Conservation (phyloP, 371 early-diverging fungal species). For the Catenaria anguillulae region DNA sequence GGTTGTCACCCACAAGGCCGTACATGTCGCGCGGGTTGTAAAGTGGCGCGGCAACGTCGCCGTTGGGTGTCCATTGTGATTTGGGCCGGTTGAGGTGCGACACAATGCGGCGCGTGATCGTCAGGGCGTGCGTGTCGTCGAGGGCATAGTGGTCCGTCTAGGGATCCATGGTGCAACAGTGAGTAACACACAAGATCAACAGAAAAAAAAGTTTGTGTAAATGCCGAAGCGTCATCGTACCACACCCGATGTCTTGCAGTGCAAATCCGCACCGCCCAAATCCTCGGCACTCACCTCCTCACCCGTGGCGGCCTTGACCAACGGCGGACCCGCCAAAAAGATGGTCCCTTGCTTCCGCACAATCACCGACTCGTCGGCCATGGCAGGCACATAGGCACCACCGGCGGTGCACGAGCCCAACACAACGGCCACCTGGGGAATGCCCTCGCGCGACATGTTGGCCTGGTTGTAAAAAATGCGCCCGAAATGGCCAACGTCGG, state of each 20-base stretch:
- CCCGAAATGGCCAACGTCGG: conserved; percentile 95
- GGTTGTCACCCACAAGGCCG: conserved; percentile 90
- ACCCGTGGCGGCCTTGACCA: conserved; percentile 94
- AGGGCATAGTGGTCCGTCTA: conserved; percentile 82
- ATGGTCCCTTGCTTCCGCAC: conserved; percentile 93
- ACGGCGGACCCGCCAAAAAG: conserved; percentile 91
- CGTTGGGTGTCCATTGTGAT: conserved; percentile 24
- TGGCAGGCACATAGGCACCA: conserved; percentile 96
- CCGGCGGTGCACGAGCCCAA: conserved; percentile 96
- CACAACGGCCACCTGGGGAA: conserved; percentile 92
- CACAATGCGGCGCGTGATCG: conserved; percentile 70
- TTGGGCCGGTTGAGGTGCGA: conserved; percentile 65
- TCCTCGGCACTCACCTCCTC: conserved; percentile 90
- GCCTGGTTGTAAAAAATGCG: conserved; percentile 94
- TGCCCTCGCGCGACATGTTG: conserved; percentile 73
- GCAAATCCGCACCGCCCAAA: conserved; percentile 92
- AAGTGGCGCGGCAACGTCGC: conserved; percentile 17
- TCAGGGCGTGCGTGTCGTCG: conserved; percentile 83
- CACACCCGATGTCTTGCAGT: conserved; percentile 43
- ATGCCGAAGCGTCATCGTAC: no score
- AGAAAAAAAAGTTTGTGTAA: no score
- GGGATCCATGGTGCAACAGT: conserved; percentile 36
- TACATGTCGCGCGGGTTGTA: conserved; percentile 74
- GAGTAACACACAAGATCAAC: background rate
- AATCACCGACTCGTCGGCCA: conserved; percentile 96